Evolutionary conservation across 2,329 filamentous ascomycete genomes (phyloP).

Genomic region (Sporothrix mexicana): DNA sequence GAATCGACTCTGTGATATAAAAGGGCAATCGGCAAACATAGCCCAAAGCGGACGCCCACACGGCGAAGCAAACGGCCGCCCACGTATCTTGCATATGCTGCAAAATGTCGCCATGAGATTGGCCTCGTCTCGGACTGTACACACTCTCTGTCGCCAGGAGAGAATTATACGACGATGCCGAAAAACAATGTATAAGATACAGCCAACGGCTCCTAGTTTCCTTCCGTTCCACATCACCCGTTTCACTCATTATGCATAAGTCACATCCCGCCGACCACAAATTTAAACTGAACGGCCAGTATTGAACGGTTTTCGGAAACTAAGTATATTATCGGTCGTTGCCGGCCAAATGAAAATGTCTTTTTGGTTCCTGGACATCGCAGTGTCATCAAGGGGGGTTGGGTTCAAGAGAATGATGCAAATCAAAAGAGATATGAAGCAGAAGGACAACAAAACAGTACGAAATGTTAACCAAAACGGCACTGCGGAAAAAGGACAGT

Average conservation of each 20-base stretch:
- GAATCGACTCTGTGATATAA: neutral
- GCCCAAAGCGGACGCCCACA: neutral
- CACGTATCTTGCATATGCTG: slow-evolving; percentile 14
- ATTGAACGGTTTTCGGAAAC: neutral
- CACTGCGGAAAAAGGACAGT: neutral
- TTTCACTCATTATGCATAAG: too few species aligned
- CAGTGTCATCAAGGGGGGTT: slow-evolving; percentile 34
- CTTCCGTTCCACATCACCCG: too few species aligned
- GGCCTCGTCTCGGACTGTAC: neutral
- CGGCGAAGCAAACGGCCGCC: neutral
- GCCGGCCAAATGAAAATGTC: slow-evolving; percentile 38
- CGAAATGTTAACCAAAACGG: neutral
- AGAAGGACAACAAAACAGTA: neutral
- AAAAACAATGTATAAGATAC: too few species aligned
- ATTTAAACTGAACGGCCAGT: too few species aligned
- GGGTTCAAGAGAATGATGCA: neutral
- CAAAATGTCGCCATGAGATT: slow-evolving; percentile 27
- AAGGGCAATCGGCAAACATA: neutral
- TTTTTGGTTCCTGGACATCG: slow-evolving; percentile 36
- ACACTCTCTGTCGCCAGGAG: too few species aligned
- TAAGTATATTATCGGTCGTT: slow-evolving; percentile 39
- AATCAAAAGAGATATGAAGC: neutral
- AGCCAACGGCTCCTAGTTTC: too few species aligned
- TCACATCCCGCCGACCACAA: neutral
- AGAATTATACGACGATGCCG: too few species aligned